Evolutionary conservation across 192 early-diverging fungal species (phyloP).

Genomic region (Diversispora epigaea): DNA sequence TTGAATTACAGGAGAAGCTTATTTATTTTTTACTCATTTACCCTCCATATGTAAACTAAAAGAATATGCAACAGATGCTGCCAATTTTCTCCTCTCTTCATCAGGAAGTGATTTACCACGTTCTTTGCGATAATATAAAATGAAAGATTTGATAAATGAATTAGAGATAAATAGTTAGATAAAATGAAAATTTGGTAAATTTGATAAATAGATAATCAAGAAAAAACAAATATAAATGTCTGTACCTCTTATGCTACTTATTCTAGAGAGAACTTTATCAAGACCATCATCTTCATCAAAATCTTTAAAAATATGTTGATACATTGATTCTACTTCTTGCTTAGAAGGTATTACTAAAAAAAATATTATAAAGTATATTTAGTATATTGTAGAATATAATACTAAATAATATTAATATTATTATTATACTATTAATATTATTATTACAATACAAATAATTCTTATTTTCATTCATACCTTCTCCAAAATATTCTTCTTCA

Average conservation of each 20-base stretch:
- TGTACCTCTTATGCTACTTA: slow-evolving; percentile 47
- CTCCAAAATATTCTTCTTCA: slow-evolving; percentile 24
- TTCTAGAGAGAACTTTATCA: slow-evolving; percentile 42
- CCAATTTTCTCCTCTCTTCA: slow-evolving; percentile 53
- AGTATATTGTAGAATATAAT: background rate
- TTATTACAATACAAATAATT: background rate
- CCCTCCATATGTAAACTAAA: slow-evolving; percentile 48
- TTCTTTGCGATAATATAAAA: slow-evolving; percentile 36
- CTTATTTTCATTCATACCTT: background rate
- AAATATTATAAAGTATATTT: background rate
- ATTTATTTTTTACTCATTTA: slow-evolving; percentile 6
- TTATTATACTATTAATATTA: background rate
- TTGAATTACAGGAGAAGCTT: too few relatives aligned
- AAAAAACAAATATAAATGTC: too few relatives aligned
- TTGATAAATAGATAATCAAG: too few relatives aligned
- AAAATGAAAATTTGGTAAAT: background rate
- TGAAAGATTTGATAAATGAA: background rate
- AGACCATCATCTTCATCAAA: slow-evolving; percentile 44
- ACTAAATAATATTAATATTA: background rate
- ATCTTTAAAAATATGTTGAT: slow-evolving; percentile 42
- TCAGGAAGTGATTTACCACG: slow-evolving; percentile 53
- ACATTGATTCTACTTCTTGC: slow-evolving; percentile 41
- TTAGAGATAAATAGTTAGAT: background rate
- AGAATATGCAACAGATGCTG: slow-evolving; percentile 55
- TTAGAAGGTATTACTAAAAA: slow-evolving; percentile 14